phyloP scores from a whole-genome alignment of 192 early-diverging fungal species.

The Rhizophagus sp. region DNA sequence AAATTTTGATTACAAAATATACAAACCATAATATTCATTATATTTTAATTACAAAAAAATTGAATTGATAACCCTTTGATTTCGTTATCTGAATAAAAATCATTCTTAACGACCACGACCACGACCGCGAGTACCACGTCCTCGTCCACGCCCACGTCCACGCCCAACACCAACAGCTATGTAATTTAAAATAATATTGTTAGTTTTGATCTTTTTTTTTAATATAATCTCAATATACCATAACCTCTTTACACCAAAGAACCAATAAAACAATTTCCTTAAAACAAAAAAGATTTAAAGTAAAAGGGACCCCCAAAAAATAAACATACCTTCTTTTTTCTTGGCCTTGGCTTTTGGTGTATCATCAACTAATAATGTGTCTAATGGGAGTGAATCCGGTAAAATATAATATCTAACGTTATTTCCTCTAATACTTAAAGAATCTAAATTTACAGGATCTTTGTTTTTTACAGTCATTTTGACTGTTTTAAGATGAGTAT shows the following conservation, averaged over 20 bases:
- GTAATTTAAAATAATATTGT: neutral
- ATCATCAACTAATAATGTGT: constrained; percentile 96
- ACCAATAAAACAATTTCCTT: too few species aligned
- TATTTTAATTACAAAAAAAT: too few species aligned
- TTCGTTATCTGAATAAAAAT: too few species aligned
- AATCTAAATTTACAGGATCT: constrained; percentile 88
- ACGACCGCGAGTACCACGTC: constrained; percentile 67
- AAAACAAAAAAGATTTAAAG: neutral
- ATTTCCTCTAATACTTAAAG: constrained; percentile 94
- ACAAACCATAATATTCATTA: too few species aligned
- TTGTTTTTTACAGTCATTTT: constrained; percentile 97
- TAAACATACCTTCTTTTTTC: constrained; percentile 63
- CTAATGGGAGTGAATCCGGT: constrained; percentile 92
- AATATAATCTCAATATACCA: too few species aligned
- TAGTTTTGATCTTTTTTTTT: too few species aligned
- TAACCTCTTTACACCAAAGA: too few species aligned
- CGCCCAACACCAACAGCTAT: constrained; percentile 50
- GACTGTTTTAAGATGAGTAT: constrained; percentile 97
- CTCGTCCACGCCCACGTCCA: constrained; percentile 63
- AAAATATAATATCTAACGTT: constrained; percentile 95
- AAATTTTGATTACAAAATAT: too few species aligned
- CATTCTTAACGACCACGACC: constrained; percentile 47
- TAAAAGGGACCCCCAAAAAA: neutral
- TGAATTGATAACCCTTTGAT: neutral
- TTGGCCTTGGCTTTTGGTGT: constrained; percentile 91